Evolutionary conservation across 2,329 filamentous ascomycete genomes (phyloP), one percentile per base, ranked within the genome.

Genomic region (Monilinia vaccinii-corymbosi): DNA sequence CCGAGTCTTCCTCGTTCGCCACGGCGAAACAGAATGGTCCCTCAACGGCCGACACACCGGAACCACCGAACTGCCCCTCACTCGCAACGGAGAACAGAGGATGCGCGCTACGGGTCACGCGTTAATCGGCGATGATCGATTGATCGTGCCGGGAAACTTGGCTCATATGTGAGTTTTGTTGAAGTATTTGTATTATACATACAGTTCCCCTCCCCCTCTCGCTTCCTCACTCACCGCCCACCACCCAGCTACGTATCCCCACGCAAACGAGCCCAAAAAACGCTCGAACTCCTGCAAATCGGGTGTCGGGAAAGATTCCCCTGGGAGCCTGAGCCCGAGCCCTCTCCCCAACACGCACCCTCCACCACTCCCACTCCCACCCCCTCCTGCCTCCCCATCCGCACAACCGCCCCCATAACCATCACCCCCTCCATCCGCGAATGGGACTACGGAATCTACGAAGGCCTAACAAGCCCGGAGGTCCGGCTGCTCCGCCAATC

Each of bases 21-120:
- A 97, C 71, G 93, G 92, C 75, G 91, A 97, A 77, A 97, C 92
- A 4, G 91, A 96, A 77, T 97, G 92, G 92, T 95, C 89, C 6
- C 83, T 96, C 51, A 87, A 87, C 67, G 92, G 91, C 60, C 81
- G 85, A 56, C 90, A 97, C 75, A 97, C 93, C 0, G 88, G 91
- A 56, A 80, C 78, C 32, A 89, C 88, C n/a, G 92, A 97, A 70
- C 88, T 97, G 4, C 86, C 91, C 1, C 79, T 97, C 42, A 97
- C 92, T 0, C 76, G 80, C 55, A 88, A 90, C 71, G 93, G 93
- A 56, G 88, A 91, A 77, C 88, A 84, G 72, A 81, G 88, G 62
- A 81, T 92, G 61, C 78, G 76, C 61, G 85, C 87, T 1, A 97
- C 93, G 0, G 92, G 92, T 8, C 82, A 84, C 67, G 92, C 91